A percentile compares a stretch with the other conserved stretches of the same genome.
Evolutionary conservation across 2,329 filamentous ascomycete species (phyloP).

Genomic region (Nemania serpens): DNA sequence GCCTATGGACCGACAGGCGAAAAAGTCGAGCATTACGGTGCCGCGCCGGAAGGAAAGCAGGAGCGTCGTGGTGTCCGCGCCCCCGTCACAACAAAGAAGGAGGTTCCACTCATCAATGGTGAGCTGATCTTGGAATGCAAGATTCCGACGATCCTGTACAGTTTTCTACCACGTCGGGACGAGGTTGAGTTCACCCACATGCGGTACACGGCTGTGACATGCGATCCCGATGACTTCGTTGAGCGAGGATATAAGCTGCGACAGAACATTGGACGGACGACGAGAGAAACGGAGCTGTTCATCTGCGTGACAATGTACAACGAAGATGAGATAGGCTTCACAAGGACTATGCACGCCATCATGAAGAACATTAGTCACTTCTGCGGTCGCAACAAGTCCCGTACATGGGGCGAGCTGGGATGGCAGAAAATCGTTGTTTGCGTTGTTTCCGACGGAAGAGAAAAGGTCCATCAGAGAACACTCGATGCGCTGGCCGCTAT

Average conservation of each 20-base stretch:
- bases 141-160: constrained; percentile 97
- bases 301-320: constrained; percentile 99
- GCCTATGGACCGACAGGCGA: constrained; percentile 47
- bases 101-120: constrained; percentile 95
- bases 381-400: constrained; percentile 89
- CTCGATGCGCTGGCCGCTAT: constrained; percentile 94
- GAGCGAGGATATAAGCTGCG: constrained; percentile 88
- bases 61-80: constrained; percentile 83
- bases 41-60: constrained; percentile 85
- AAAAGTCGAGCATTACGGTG: constrained; percentile 81
- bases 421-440: constrained; percentile 99
- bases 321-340: constrained; percentile 94
- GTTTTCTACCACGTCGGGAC: constrained; percentile 89
- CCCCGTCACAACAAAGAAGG: constrained; percentile 88
- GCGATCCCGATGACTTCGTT: constrained; percentile 87
- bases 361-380: constrained; percentile 99
- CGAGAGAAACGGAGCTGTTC: constrained; percentile 90
- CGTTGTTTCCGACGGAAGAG: constrained; percentile 90
- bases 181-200: constrained; percentile 97
- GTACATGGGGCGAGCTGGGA: constrained; percentile 97
- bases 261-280: constrained; percentile 89
- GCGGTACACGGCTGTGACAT: constrained; percentile 93
- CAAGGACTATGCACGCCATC: constrained; percentile 92
- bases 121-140: constrained; percentile 98
- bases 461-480: constrained; percentile 87